Evolutionary conservation across 306 rosid species (phyloP), one percentile per base, ranked within the genome.

Genomic region (Corylus americana): DNA sequence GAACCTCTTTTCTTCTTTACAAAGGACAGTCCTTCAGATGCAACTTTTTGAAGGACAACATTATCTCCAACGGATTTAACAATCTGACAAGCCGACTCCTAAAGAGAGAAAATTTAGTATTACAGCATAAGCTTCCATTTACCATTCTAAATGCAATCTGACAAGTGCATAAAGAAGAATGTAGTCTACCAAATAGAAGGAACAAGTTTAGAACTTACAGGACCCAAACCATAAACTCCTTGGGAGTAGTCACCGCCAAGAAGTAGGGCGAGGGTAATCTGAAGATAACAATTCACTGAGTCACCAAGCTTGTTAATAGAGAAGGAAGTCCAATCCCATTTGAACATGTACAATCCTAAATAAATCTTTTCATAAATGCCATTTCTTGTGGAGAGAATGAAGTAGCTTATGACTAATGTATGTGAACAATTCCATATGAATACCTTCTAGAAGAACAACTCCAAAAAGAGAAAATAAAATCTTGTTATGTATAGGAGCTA

Each of bases 1-100:
- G 70, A 71, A 44, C 73, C 84, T 83, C 78, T 88, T 62, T 79
- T 82, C 81, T 83, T 91, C 83, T 87, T 87, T 50, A 86, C 83
- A 75, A 89, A 87, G 66, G 72, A 88, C 79, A 89, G 88, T 68
- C 96, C 98, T 80, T 93, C 97, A 27, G 90, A 91, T 78, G 90
- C 81, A 77, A 93, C n/a, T 80, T 85, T 93, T 73, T 91, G 78
- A 63, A 93, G 94, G 81, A 93, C 73, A 77, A 53, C 53, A 76
- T 85, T 73, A 78, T 93, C 96, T 53, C 97, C 97, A 76, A 83
- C 75, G 29, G 96, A 87, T 80, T 85, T 91, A 61, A 93, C 89
- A 62, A 89, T 81, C 74, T 89, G 92, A 84, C 94, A 89, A 71
- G 97, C 94, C 13, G 91, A 85, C 69, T 91, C 94, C 97, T 93